phyloP scores from a whole-genome alignment of 495 filamentous ascomycete genomes.

The Amphirosellinia nigrospora region DNA sequence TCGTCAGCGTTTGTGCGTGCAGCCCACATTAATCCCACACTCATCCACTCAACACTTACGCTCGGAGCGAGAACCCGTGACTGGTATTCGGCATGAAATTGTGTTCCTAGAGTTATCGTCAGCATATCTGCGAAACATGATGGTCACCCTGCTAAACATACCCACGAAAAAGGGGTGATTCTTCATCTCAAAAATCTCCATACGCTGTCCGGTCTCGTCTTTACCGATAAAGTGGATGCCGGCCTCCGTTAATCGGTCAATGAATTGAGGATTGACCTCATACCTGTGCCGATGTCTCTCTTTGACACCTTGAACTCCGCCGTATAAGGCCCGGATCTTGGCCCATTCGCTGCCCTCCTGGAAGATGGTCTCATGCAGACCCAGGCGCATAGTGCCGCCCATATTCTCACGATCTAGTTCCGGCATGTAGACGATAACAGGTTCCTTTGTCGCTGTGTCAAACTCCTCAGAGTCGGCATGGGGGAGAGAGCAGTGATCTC shows the following conservation, averaged over 20 bases:
- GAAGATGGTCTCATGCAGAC: conserved; percentile 75
- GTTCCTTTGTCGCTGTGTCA: conserved; percentile 58
- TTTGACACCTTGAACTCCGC: conserved; percentile 56
- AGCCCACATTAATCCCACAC: neutral
- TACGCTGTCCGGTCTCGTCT: conserved; percentile 81
- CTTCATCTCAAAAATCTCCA: conserved; percentile 89
- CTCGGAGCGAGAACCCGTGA: conserved; percentile 54
- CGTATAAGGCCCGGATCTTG: conserved; percentile 77
- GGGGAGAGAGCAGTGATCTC: conserved; percentile 67
- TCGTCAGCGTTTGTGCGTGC: neutral
- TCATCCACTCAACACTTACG: neutral
- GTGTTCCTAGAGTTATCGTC: conserved; percentile 55
- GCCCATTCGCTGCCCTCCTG: conserved; percentile 81
- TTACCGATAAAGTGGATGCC: conserved; percentile 76
- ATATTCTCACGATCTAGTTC: conserved; percentile 69
- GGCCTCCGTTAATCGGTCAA: conserved; percentile 61
- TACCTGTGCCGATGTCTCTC: conserved; percentile 79
- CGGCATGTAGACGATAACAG: conserved; percentile 88
- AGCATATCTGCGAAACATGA: conserved; percentile 29
- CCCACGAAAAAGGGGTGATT: conserved; percentile 91
- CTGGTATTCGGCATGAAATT: conserved; percentile 89
- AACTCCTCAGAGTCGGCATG: conserved; percentile 73
- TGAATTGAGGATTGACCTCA: conserved; percentile 73
- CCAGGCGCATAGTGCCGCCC: conserved; percentile 94
- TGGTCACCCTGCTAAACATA: conserved; percentile 32